Evolutionary conservation across 2,329 filamentous ascomycete species (phyloP).

Genomic region (Massarina eburnea): DNA sequence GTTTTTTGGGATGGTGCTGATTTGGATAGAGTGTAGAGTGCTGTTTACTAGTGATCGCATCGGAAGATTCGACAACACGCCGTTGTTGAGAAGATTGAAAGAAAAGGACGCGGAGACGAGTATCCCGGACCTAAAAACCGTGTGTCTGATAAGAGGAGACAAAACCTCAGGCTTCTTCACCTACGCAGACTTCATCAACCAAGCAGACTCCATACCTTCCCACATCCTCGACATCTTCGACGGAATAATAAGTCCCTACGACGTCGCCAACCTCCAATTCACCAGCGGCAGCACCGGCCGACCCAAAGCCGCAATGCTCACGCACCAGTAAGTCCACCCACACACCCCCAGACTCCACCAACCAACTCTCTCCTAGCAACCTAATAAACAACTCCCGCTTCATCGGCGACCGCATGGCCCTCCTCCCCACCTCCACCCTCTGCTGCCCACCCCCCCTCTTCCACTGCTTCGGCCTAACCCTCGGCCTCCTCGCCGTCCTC

Average conservation of each 20-base stretch:
- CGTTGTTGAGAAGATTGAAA: slow-evolving; percentile 52
- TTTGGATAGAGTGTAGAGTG: slow-evolving; percentile 63
- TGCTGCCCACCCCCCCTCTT: slow-evolving; percentile 84
- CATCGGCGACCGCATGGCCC: slow-evolving; percentile 69
- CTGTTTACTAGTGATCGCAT: slow-evolving; percentile 73
- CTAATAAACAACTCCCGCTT: slow-evolving; percentile 45
- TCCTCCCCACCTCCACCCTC: slow-evolving; percentile 65
- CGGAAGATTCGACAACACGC: slow-evolving; percentile 64
- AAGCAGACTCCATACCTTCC: slow-evolving; percentile 31
- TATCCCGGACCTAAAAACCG: slow-evolving; percentile 33
- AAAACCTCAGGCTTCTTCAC: slow-evolving; percentile 56
- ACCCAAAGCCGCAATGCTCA: slow-evolving; percentile 43
- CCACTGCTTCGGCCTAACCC: slow-evolving; percentile 81
- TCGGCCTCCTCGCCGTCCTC: slow-evolving; percentile 70
- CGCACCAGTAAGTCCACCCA: slow-evolving; percentile 34
- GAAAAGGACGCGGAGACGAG: slow-evolving; percentile 16
- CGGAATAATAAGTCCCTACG: slow-evolving; percentile 35
- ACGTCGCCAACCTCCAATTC: slow-evolving; percentile 42
- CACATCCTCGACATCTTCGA: slow-evolving; percentile 41
- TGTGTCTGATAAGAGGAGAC: slow-evolving; percentile 36
- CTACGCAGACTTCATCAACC: slow-evolving; percentile 59
- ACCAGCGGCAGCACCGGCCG: slow-evolving; percentile 43
- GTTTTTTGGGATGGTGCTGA: neutral
- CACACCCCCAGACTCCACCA: neutral
- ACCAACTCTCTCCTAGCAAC: slow-evolving; percentile 25